Conservation (phyloP, 139 green algal genomes). For the Chlorella vulgaris region DNA sequence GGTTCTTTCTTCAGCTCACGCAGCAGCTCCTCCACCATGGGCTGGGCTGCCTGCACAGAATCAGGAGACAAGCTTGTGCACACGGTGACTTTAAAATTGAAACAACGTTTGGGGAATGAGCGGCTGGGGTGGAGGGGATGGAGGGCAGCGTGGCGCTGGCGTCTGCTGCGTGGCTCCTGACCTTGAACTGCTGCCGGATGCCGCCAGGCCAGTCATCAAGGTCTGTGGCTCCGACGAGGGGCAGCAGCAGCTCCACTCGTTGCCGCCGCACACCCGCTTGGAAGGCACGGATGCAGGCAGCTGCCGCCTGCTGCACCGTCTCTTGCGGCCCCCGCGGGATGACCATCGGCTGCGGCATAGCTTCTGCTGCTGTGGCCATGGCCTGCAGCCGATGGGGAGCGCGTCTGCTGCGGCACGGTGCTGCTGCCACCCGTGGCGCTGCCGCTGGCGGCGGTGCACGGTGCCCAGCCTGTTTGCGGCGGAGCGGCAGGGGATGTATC, state of each 20-base stretch:
- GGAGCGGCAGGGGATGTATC: no score
- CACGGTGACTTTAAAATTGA: not conserved
- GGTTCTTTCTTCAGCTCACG: constrained; percentile 62
- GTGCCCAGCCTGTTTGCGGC: no score
- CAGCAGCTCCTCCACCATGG: constrained; percentile 78
- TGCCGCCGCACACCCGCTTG: constrained; percentile 67
- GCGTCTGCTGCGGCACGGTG: no score
- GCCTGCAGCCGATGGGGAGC: not conserved
- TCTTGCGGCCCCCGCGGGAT: constrained; percentile 35
- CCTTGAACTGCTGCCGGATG: constrained; percentile 90
- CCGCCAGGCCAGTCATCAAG: constrained; percentile 92
- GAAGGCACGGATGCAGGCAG: constrained; percentile 63
- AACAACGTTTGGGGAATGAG: no score
- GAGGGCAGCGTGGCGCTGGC: no score
- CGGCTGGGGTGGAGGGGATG: no score
- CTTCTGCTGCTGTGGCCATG: not conserved
- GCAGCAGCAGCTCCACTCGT: constrained; percentile 82
- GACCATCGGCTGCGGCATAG: not conserved
- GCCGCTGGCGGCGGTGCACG: no score
- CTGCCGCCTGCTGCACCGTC: constrained; percentile 68
- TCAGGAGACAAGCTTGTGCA: not conserved
- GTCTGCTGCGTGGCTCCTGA: no score
- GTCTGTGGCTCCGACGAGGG: constrained; percentile 91
- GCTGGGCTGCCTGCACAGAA: constrained; percentile 25
- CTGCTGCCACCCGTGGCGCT: no score